Base-by-base conservation (phyloP, 1,284 basidiomycete genomes). In the Kalmanozyma brasiliensis region DNA sequence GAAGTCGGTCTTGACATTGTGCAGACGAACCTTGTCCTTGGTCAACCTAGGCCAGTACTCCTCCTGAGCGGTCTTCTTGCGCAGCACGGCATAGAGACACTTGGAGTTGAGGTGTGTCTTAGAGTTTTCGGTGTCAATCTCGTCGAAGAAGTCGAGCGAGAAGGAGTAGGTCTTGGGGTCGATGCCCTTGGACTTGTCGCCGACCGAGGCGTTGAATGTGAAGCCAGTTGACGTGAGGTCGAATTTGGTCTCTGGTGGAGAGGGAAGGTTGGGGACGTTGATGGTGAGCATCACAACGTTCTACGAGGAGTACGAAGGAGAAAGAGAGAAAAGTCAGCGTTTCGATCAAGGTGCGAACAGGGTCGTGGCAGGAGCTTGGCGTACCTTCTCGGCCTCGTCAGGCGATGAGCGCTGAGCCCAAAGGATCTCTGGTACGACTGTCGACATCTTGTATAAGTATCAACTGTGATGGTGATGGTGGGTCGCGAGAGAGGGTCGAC, bases 1-100 rank as follows among this genome's bases (percentile, higher is more conserved):
- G 42, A 83, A 83, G 49, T 83, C 82, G 44, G 82, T 83, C 79
- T 83, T 83, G 73, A 83, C 79, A 49, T 80, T 82, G 61, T 81
- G 79, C 46, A 82, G 59, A 34, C 80, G 75, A 20, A 78, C 65
- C 78, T 82, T 83, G 16, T 83, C 79, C 74, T 82, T 82, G 48
- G 79, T 78, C 30, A 83, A 56, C 8, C 82, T 74, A 0, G 82
- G 82, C 82, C 82, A 83, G 76, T 69, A 83, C 49, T 83, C 81
- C 13, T 67, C 61, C 63, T 78, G 45, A 3, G 63, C 49, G 34
- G 76, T 71, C 55, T 76, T 74, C 66, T 83, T 83, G 40, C 79
- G 76, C 23, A 83, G 62, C 1, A 78, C 60, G 19, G 80, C 57
- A 65, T 76, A 79, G 26, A 83, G 58, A 45, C 57, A 61, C 64